These are phyloP conservation scores for Hawksworthiomyces lignivorus DNA, from an alignment of 2,329 filamentous ascomycete genomes.

Conservation along the genomic window DNA sequence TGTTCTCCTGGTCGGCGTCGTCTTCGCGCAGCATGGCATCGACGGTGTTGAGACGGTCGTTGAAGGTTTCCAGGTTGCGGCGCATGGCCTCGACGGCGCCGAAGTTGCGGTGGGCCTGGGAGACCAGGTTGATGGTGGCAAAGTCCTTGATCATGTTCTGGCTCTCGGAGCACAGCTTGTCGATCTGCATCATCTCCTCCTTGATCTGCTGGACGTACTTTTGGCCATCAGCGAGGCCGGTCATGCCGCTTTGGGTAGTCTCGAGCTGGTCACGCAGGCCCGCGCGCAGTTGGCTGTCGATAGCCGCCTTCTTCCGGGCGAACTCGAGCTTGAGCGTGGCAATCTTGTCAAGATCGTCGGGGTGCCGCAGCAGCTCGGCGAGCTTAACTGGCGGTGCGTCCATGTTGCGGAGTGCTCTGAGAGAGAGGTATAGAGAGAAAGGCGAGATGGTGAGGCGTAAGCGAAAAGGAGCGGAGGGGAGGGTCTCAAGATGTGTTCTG, in stretches of 20 bases:
- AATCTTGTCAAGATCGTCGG: conserved; percentile 97
- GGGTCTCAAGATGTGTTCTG: neutral
- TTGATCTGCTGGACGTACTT: conserved; percentile 88
- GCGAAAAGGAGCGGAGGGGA: neutral
- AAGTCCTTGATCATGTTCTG: conserved; percentile 98
- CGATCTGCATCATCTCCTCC: conserved; percentile 98
- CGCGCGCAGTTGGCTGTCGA: conserved; percentile 83
- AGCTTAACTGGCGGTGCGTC: conserved; percentile 70
- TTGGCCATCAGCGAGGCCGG: conserved; percentile 78
- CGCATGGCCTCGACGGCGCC: conserved; percentile 91
- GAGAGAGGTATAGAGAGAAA: neutral
- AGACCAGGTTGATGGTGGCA: conserved; percentile 81
- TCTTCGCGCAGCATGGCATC: conserved; percentile 76
- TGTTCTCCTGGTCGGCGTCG: conserved; percentile 77
- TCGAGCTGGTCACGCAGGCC: conserved; percentile 89
- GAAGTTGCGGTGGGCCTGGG: conserved; percentile 94
- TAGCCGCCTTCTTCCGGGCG: conserved; percentile 81
- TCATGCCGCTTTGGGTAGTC: conserved; percentile 90
- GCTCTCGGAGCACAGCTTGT: conserved; percentile 92
- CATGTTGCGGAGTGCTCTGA: conserved; percentile 36
- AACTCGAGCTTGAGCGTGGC: conserved; percentile 84
- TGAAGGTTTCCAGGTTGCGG: conserved; percentile 79
- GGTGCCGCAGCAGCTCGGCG: conserved; percentile 85
- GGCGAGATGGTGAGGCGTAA: neutral
- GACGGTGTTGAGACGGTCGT: conserved; percentile 65